Evolutionary conservation across 768 basidiomycete genomes (phyloP), one percentile per base, ranked within the genome.

Genomic region (Dentipellis fragilis): DNA sequence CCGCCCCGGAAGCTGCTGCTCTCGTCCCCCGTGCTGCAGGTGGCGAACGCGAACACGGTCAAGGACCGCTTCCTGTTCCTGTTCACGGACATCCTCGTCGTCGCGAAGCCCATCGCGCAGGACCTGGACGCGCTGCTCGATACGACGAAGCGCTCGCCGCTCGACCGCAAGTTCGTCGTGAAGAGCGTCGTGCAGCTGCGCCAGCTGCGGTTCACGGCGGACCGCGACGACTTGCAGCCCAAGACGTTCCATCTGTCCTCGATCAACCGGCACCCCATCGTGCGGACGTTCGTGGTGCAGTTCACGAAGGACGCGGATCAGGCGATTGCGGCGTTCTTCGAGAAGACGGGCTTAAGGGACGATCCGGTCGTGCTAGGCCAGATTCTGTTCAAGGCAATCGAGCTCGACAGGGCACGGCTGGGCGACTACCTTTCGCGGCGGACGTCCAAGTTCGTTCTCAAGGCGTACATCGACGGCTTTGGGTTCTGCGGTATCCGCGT

Each of bases 61-160:
- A 97, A 98, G 69, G 93, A 97, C 65, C 85, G 96, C 10, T 91
- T 92, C 72, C 79, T 98, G 10, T 94, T 98, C 74, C 79, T 98
- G n/a, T 99, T 99, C 79, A 92, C 75, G 68, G 96, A 99, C 68
- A 80, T 98, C 53, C 80, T 98, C 54, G 80, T 98, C 68, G 81
- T 98, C 61, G 87, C 94, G 40, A 98, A 98, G 68, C 93, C 93
- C 11, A 76, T 93, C 57, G 73, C 83, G 54, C 79, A 81, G 38
- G 84, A 87, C 46, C 77, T 80, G 51, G 86, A 89, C 59, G 72
- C 73, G 37, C 73, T 83, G 36, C 69, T 82, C 49, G 85, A 86
- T 63, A 66, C 72, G 14, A 70, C 77, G 55, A 80, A 81, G 55
- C 80, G 81, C 21, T 71, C 75, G 54, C 73, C 74, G 2, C 68